Conservation (phyloP, 2,329 filamentous ascomycete genomes). For the Fusarium chuoi region DNA sequence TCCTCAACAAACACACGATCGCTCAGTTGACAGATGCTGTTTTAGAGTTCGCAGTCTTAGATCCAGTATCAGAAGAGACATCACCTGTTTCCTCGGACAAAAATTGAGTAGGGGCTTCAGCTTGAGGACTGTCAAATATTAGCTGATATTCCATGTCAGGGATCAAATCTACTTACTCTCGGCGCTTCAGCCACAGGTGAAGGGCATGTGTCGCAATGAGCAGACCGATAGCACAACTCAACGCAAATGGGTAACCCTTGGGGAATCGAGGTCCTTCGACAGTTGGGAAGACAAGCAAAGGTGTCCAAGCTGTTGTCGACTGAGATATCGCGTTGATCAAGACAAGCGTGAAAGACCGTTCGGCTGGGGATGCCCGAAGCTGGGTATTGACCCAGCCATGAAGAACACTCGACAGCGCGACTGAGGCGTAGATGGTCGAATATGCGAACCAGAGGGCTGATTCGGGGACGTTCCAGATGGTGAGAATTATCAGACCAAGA, state of each 20-base stretch:
- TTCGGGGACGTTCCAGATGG: slow-evolving; percentile 67
- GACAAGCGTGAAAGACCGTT: slow-evolving; percentile 61
- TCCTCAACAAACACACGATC: too few species aligned
- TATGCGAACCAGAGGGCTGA: slow-evolving; percentile 47
- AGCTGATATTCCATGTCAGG: background rate
- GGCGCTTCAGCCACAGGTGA: slow-evolving; percentile 33
- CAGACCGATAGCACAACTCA: slow-evolving; percentile 49
- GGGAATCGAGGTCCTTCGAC: slow-evolving; percentile 55
- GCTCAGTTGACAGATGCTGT: background rate
- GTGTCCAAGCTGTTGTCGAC: slow-evolving; percentile 66
- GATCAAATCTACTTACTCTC: slow-evolving; percentile 19
- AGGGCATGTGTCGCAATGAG: slow-evolving; percentile 43
- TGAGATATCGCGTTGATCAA: slow-evolving; percentile 64
- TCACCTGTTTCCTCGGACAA: background rate
- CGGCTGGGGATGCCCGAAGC: slow-evolving; percentile 56
- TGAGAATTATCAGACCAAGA: slow-evolving; percentile 63
- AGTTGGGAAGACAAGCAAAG: slow-evolving; percentile 60
- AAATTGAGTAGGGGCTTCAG: background rate
- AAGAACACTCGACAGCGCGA: slow-evolving; percentile 64
- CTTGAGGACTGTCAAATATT: background rate
- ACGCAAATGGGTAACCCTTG: slow-evolving; percentile 54
- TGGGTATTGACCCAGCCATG: slow-evolving; percentile 67
- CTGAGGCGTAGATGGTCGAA: slow-evolving; percentile 59
- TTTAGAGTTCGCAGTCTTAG: background rate
- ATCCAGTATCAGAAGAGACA: background rate